Evolutionary conservation across 208 protist genomes (phyloP).

Genomic region (Trypanosoma theileri): DNA sequence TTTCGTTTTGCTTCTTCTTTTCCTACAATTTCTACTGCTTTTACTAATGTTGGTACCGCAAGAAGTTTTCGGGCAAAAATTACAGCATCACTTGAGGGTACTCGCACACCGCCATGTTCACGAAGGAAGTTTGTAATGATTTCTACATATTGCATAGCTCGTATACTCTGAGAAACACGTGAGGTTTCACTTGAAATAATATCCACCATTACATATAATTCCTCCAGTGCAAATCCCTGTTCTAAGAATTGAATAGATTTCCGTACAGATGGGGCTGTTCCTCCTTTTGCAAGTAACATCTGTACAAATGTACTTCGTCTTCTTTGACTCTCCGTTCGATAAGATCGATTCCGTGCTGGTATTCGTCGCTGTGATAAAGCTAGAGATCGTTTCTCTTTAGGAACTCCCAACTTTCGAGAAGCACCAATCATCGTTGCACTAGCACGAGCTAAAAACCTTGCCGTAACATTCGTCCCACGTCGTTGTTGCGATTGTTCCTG

Average conservation of each 20-base stretch:
- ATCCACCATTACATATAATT: constrained; percentile 70
- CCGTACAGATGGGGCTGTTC: constrained; percentile 28
- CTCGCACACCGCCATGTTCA: constrained; percentile 49
- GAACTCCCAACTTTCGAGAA: background rate
- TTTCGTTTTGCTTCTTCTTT: constrained; percentile 19
- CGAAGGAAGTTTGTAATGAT: constrained; percentile 57
- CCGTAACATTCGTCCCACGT: background rate
- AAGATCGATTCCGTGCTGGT: background rate
- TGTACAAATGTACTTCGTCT: constrained; percentile 61
- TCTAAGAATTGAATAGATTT: constrained; percentile 48
- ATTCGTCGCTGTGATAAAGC: background rate
- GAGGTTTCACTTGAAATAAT: constrained; percentile 61
- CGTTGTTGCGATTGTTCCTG: background rate
- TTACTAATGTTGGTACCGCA: background rate
- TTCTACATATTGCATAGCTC: constrained; percentile 75
- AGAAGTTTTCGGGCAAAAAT: constrained; percentile 25
- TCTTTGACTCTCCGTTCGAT: constrained; percentile 6
- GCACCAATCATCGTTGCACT: background rate
- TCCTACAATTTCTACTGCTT: background rate
- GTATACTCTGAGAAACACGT: constrained; percentile 46
- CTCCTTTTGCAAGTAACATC: constrained; percentile 52
- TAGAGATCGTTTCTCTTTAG: background rate
- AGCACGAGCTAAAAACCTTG: background rate
- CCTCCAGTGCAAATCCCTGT: constrained; percentile 65
- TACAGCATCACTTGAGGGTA: constrained; percentile 48